A percentile compares a stretch with the other conserved stretches of the same genome.
phyloP scores from a whole-genome alignment of 805 yeast genomes.

The Ogataea minuta region DNA sequence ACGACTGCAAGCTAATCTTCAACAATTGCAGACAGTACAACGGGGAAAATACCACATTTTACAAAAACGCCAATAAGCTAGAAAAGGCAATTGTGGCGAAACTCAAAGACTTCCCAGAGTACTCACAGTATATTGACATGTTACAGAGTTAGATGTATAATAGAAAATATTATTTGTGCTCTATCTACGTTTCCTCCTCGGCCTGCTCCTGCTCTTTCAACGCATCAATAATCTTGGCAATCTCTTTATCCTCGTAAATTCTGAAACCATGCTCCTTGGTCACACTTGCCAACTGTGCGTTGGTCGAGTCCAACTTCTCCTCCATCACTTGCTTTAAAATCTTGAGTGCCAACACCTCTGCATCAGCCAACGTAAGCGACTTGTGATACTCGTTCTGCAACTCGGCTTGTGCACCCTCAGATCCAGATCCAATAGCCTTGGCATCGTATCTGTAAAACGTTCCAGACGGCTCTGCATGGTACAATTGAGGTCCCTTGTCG shows the following conservation, averaged over 20 bases:
- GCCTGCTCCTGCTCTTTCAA: constrained; percentile 70
- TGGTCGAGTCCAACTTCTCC: constrained; percentile 91
- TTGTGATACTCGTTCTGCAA: constrained; percentile 94
- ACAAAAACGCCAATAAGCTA: constrained; percentile 88
- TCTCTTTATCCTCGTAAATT: constrained; percentile 78
- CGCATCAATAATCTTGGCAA: constrained; percentile 74
- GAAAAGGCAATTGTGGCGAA: constrained; percentile 85
- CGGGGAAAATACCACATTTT: constrained; percentile 92
- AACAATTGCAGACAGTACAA: constrained; percentile 91
- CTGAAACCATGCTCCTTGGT: constrained; percentile 84
- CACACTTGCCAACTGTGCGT: constrained; percentile 92
- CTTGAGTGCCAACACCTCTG: constrained; percentile 84
- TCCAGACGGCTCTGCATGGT: constrained; percentile 99
- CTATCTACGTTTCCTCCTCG: constrained; percentile 24
- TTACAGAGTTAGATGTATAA: constrained; percentile 17
- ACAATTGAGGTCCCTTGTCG: constrained; percentile 92
- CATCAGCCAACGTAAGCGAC: constrained; percentile 86
- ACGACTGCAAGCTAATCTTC: constrained; percentile 83
- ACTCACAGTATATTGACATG: constrained; percentile 73
- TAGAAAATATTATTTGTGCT: constrained; percentile 3
- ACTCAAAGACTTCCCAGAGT: constrained; percentile 88
- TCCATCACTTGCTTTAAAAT: constrained; percentile 98
- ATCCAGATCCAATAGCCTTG: constrained; percentile 97
- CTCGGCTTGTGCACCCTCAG: constrained; percentile 99
- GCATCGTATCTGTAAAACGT: constrained; percentile 97